phyloP scores from a whole-genome alignment of 331 rosid genomes.

The Pyrus hybrid region DNA sequence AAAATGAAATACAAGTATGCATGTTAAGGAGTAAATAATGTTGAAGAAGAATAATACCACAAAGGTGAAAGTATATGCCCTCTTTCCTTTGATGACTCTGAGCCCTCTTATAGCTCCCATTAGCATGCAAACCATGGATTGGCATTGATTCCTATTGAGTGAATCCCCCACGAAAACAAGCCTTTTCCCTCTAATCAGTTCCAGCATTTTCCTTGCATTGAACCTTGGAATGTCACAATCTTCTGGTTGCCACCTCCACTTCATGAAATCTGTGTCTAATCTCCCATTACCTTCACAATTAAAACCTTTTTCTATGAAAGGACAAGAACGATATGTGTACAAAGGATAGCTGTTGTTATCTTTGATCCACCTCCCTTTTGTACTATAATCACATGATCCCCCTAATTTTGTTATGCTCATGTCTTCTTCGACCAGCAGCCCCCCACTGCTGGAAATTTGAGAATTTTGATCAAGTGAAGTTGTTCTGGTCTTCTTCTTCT shows the following conservation, averaged over 20 bases:
- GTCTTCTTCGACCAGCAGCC: neutral
- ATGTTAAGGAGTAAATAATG: neutral
- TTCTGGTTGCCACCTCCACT: slow-evolving; percentile 82
- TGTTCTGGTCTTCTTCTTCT: neutral
- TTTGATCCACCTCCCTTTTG: slow-evolving; percentile 71
- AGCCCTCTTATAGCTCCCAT: slow-evolving; percentile 56
- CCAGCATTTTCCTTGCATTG: slow-evolving; percentile 87
- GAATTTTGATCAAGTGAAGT: neutral
- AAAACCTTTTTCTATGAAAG: slow-evolving; percentile 85
- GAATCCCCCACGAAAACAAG: slow-evolving; percentile 97
- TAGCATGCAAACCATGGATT: slow-evolving; percentile 86
- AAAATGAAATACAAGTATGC: neutral
- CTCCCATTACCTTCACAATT: slow-evolving; percentile 88
- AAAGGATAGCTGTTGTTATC: slow-evolving; percentile 64
- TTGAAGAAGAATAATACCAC: slow-evolving; percentile 36
- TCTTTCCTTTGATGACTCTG: slow-evolving; percentile 66
- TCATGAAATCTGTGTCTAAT: slow-evolving; percentile 52
- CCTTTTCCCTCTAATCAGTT: slow-evolving; percentile 76
- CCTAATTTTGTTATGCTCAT: slow-evolving; percentile 20
- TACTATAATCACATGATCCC: slow-evolving; percentile 45
- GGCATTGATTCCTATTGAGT: slow-evolving; percentile 92
- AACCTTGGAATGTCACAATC: slow-evolving; percentile 69
- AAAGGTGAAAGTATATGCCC: slow-evolving; percentile 76
- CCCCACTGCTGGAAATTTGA: neutral
- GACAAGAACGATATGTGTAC: slow-evolving; percentile 56